Base-by-base conservation (phyloP, 345 rosid species). In the Sisymbrium altissimum region DNA sequence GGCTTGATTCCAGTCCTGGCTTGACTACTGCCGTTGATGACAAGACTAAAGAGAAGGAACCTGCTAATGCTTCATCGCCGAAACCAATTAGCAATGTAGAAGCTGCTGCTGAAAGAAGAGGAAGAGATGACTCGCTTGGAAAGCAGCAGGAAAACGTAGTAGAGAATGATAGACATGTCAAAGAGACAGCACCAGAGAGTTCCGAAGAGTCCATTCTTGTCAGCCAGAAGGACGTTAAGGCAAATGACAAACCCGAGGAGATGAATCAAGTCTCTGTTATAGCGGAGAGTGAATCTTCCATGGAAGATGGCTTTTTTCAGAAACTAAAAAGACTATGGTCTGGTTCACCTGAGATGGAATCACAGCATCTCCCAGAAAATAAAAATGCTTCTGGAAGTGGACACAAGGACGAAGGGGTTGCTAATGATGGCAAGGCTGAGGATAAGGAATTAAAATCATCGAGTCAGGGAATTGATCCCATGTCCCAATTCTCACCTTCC, bases 261-360 rank as follows among this genome's bases (percentile, higher is more conserved):
- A 63, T 55, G 23, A 74, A 71, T 57, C 72, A 77, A 48, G 41
- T 38, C 25, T 49, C 75, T 60, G 64, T 58, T n/a, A 48, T 29
- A 68, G 71, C 73, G 64, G 65, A 67, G 60, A 81, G 52, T 53
- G 61, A 56, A 38, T 71, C 44, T 63, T 76, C 93, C 57, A 21
- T 58, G 81, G 72, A 78, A 80, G 56, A 75, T 73, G 49, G 80
- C 53, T 4, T 86, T 71, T 48, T 85, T 46, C 83, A 76, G 59
- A 86, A 72, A 74, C 38, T 84, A 18, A 71, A 86, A 87, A 78
- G 33, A 66, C 67, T 62, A 63, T 88, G 85, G 87, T 88, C 71
- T 78, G 88, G 84, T 7, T 54, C 77, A 71, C 66, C 79, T 57
- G 68, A 68, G 27, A 68, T 40, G 41, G 72, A 77, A 69, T 23